Conservation (phyloP, 768 basidiomycete species). For the Tulasnella sp. region DNA sequence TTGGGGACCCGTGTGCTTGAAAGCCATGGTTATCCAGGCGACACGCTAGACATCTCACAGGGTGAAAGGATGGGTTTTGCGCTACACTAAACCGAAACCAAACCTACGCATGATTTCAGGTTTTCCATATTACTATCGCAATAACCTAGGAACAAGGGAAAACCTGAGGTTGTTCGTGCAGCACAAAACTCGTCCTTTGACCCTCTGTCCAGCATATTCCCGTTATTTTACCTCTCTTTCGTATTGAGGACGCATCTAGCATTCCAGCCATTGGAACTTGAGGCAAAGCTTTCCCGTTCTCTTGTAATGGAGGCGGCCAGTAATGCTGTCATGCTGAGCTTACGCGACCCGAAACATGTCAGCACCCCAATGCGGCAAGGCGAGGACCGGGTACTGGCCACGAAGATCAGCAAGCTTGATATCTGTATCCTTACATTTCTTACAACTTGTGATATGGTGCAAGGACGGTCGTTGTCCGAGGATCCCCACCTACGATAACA, state of each 20-base stretch:
- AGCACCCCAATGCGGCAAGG: not conserved
- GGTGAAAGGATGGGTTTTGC: constrained; percentile 47
- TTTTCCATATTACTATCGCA: too few species aligned
- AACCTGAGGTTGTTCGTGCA: too few species aligned
- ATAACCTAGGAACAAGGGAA: too few species aligned
- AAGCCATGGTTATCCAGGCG: constrained; percentile 21
- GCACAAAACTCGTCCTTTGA: too few species aligned
- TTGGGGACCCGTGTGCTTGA: not conserved
- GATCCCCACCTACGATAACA: not conserved
- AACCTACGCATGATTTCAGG: constrained; percentile 20
- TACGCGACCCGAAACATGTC: constrained; percentile 37
- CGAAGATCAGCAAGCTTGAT: constrained; percentile 4
- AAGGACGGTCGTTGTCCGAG: too few species aligned
- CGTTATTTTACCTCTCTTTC: too few species aligned
- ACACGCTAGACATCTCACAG: constrained; percentile 33
- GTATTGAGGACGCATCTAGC: constrained; percentile 68
- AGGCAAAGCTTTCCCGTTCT: too few species aligned
- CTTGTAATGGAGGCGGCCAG: constrained; percentile 55
- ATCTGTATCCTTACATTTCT: not conserved
- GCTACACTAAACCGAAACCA: constrained; percentile 35
- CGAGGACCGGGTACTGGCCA: constrained; percentile 20
- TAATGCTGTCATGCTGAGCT: constrained; percentile 64
- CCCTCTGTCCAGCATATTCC: too few species aligned
- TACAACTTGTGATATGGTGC: not conserved
- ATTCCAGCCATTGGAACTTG: constrained; percentile 73